A percentile compares a stretch with the other conserved stretches of the same genome.
Conservation (phyloP, 2,329 filamentous ascomycete genomes). For the Colletotrichum cordylinicola region DNA sequence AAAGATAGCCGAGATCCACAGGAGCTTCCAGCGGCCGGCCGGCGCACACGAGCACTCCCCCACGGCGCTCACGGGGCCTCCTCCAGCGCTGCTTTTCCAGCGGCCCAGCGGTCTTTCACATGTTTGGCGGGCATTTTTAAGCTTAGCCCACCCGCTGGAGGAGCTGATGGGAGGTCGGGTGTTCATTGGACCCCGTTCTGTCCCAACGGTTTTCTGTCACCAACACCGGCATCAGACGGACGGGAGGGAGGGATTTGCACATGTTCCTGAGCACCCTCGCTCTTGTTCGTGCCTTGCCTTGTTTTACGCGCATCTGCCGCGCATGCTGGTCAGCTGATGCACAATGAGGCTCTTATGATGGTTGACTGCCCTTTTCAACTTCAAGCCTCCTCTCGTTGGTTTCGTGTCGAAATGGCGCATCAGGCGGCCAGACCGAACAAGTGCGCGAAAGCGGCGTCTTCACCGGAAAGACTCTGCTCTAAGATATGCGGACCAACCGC, state of each 20-base stretch:
- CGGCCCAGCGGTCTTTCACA: background rate
- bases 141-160: background rate
- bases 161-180: background rate
- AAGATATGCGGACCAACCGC: background rate
- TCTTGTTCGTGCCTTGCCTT: background rate
- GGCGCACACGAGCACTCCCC: background rate
- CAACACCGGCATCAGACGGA: constrained; percentile 10
- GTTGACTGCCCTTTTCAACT: background rate
- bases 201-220: constrained; percentile 15
- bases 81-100: background rate
- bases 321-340: background rate
- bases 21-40: constrained; percentile 16
- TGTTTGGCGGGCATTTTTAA: background rate
- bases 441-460: background rate
- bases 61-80: constrained; percentile 11
- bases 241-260: background rate
- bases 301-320: background rate
- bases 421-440: background rate
- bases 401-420: background rate
- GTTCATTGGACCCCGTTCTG: background rate
- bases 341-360: background rate
- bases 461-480: background rate
- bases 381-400: background rate
- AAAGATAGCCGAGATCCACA: constrained; percentile 21
- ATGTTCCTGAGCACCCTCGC: background rate